Evolutionary conservation across 208 protist genomes (phyloP).

Genomic region (Trypanosoma caninum): DNA sequence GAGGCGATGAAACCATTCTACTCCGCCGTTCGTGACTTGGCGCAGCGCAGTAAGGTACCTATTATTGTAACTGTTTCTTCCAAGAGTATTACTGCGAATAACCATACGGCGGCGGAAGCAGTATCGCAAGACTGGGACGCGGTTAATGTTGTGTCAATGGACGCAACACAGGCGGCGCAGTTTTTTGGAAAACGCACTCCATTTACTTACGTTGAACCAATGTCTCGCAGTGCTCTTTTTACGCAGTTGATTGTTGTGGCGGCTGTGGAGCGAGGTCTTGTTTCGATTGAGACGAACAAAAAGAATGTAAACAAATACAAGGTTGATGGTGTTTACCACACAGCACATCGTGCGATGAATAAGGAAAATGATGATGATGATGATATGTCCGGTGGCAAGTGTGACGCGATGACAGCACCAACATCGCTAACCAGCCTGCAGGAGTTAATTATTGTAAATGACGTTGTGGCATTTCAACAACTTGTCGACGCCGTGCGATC

Average conservation of each 20-base stretch:
- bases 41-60: slow-evolving; percentile 71
- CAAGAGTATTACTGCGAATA: slow-evolving; percentile 5
- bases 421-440: neutral
- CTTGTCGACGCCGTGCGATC: slow-evolving; percentile 11
- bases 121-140: neutral
- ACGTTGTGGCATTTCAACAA: slow-evolving; percentile 17
- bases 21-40: slow-evolving; percentile 68
- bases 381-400: neutral
- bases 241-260: slow-evolving; percentile 63
- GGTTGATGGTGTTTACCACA: too few relatives aligned
- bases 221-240: slow-evolving; percentile 50
- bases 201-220: slow-evolving; percentile 47
- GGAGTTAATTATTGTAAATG: slow-evolving; percentile 7
- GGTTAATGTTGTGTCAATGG: slow-evolving; percentile 16
- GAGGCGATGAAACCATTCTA: slow-evolving; percentile 69
- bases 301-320: too few relatives aligned
- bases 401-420: neutral
- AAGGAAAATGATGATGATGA: neutral
- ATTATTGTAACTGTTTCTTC: slow-evolving; percentile 74
- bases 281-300: slow-evolving; percentile 25
- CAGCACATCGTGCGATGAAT: too few relatives aligned
- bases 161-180: slow-evolving; percentile 35
- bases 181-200: slow-evolving; percentile 74
- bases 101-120: neutral
- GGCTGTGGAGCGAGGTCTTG: slow-evolving; percentile 44